Conservation (phyloP, 1,284 basidiomycete genomes). For the Tranzscheliella williamsii region DNA sequence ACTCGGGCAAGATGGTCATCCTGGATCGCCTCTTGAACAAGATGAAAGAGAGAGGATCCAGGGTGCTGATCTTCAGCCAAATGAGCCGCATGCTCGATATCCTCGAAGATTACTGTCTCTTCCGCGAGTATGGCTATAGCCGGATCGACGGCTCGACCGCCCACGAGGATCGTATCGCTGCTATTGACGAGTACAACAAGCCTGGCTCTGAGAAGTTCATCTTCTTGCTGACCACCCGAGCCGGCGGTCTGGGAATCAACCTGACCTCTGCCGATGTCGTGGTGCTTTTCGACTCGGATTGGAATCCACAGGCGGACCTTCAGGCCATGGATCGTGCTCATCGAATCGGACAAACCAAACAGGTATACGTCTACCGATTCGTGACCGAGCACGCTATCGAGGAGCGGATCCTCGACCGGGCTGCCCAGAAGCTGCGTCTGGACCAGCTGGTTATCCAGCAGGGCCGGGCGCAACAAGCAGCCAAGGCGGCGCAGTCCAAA, state of each 20-base stretch:
- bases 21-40: constrained; percentile 83
- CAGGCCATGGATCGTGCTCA: constrained; percentile 99
- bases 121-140: constrained; percentile 83
- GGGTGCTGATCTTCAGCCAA: constrained; percentile 96
- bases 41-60: constrained; percentile 90
- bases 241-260: constrained; percentile 98
- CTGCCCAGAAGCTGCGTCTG: constrained; percentile 90
- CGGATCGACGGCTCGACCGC: constrained; percentile 94
- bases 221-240: constrained; percentile 94
- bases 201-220: constrained; percentile 94
- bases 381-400: constrained; percentile 95
- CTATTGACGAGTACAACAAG: constrained; percentile 98
- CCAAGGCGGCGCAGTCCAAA: constrained; percentile 80
- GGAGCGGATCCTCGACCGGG: constrained; percentile 93
- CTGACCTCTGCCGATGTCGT: constrained; percentile 93
- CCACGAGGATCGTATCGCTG: constrained; percentile 91
- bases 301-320: constrained; percentile 98
- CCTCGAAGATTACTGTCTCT: constrained; percentile 94
- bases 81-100: constrained; percentile 97
- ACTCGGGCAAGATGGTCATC: constrained; percentile 96
- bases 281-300: constrained; percentile 96
- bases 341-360: constrained; percentile 97
- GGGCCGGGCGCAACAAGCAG: constrained; percentile 70
- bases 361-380: constrained; percentile 97
- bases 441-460: constrained; percentile 99